Conservation (phyloP, 2,329 filamentous ascomycete species). For the Fusarium torulosum region DNA sequence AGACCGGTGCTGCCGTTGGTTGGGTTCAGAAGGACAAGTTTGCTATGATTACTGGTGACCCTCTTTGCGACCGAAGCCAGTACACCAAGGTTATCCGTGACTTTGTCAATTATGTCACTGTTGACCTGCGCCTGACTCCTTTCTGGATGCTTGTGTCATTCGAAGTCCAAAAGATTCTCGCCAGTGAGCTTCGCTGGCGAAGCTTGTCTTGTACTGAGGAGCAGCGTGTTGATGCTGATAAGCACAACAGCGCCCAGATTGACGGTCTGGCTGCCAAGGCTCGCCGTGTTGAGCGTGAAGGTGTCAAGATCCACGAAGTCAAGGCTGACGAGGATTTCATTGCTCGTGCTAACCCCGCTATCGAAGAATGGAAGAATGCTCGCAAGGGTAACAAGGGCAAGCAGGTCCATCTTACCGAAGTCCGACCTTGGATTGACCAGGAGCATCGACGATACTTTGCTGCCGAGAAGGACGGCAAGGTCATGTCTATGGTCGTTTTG, state of each 20-base stretch:
- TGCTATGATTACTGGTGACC: conserved; percentile 87
- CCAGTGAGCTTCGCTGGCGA: conserved; percentile 85
- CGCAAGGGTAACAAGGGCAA: conserved; percentile 79
- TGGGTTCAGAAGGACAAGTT: conserved; percentile 83
- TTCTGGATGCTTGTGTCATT: conserved; percentile 90
- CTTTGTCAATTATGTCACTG: conserved; percentile 81
- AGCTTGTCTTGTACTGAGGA: conserved; percentile 90
- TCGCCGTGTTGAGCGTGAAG: conserved; percentile 83
- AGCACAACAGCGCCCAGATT: conserved; percentile 62
- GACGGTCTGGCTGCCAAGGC: conserved; percentile 77
- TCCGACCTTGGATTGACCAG: conserved; percentile 87
- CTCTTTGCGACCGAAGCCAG: conserved; percentile 84
- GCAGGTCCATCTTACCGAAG: conserved; percentile 91
- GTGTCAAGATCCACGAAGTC: conserved; percentile 82
- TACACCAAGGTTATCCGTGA: conserved; percentile 78
- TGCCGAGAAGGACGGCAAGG: conserved; percentile 78
- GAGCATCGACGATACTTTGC: conserved; percentile 89
- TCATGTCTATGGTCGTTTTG: conserved; percentile 84
- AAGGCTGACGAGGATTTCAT: conserved; percentile 77
- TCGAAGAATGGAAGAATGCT: conserved; percentile 82
- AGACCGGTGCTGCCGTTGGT: conserved; percentile 85
- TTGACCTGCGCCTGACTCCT: conserved; percentile 77
- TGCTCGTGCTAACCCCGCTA: conserved; percentile 76
- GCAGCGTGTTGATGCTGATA: conserved; percentile 84
- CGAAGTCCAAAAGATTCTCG: conserved; percentile 83